A percentile compares a stretch with the other conserved stretches of the same genome.
Evolutionary conservation across 129 eudicot genomes (phyloP).

Genomic region (Arctium minus): DNA sequence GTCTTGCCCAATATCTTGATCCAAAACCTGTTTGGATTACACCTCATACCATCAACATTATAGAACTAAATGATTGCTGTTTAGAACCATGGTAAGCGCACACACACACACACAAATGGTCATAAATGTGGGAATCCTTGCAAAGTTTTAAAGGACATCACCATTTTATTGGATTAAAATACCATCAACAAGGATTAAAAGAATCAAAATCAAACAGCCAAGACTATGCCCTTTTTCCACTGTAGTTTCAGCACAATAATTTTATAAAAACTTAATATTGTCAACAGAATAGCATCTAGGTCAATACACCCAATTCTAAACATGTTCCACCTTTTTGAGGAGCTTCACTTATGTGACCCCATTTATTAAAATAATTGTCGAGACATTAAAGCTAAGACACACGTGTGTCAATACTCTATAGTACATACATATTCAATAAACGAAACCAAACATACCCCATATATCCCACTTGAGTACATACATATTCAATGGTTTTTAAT

Average conservation of each 20-base stretch:
- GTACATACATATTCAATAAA: too few species aligned
- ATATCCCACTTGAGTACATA: too few species aligned
- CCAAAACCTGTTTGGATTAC: slow-evolving; percentile 63
- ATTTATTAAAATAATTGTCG: not conserved
- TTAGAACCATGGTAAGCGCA: not conserved
- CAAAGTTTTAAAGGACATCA: not conserved
- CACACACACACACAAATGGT: not conserved
- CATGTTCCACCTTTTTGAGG: not conserved
- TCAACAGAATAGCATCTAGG: not conserved
- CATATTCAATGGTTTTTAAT: too few species aligned
- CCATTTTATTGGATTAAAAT: not conserved
- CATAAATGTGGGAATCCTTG: not conserved
- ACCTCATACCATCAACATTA: not conserved
- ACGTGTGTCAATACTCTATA: too few species aligned
- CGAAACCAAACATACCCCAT: too few species aligned
- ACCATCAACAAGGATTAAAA: not conserved
- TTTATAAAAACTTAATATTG: not conserved
- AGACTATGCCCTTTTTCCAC: not conserved
- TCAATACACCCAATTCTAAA: not conserved
- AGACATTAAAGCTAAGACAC: not conserved
- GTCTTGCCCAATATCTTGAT: slow-evolving; percentile 95
- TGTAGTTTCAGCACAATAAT: not conserved
- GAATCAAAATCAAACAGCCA: not conserved
- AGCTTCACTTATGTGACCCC: not conserved
- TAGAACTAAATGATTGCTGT: not conserved